Conservation (phyloP, 352 stramenopile species). For the Globisporangium viniferum region DNA sequence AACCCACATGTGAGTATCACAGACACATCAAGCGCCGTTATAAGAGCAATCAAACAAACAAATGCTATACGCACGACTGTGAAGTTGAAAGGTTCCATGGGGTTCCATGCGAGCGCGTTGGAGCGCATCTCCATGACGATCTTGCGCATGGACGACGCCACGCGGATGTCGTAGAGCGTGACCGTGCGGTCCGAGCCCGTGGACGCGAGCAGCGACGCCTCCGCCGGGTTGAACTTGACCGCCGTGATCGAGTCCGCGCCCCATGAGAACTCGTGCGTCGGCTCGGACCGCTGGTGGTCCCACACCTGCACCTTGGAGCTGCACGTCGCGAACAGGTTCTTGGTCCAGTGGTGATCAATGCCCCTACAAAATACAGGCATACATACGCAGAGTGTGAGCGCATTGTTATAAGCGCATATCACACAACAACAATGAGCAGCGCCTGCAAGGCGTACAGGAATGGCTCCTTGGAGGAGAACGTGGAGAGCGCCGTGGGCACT, state of each 20-base stretch:
- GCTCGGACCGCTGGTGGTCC: constrained; percentile 91
- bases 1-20: constrained; percentile 1
- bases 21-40: background rate
- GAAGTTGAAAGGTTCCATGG: constrained; percentile 99
- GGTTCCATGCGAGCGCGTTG: constrained; percentile 99
- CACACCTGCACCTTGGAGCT: constrained; percentile 95
- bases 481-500: constrained; percentile 60
- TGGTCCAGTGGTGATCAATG: constrained; percentile 97
- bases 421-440: background rate
- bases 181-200: constrained; percentile 93
- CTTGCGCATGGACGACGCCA: constrained; percentile 95
- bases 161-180: constrained; percentile 92
- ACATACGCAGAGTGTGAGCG: constrained; percentile 6
- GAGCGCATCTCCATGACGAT: constrained; percentile 95
- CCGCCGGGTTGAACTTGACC: constrained; percentile 94
- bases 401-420: background rate
- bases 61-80: constrained; percentile 71
- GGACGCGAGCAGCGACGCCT: constrained; percentile 94
- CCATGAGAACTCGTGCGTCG: constrained; percentile 92
- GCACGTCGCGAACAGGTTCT: constrained; percentile 92
- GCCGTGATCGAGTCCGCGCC: constrained; percentile 95
- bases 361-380: constrained; percentile 69
- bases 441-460: constrained; percentile 58
- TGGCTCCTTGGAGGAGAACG: constrained; percentile 82
- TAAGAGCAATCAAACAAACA: background rate